A percentile compares a stretch with the other conserved stretches of the same genome.
Evolutionary conservation across 2,329 filamentous ascomycete species (phyloP).

Genomic region (Fusarium clavum): DNA sequence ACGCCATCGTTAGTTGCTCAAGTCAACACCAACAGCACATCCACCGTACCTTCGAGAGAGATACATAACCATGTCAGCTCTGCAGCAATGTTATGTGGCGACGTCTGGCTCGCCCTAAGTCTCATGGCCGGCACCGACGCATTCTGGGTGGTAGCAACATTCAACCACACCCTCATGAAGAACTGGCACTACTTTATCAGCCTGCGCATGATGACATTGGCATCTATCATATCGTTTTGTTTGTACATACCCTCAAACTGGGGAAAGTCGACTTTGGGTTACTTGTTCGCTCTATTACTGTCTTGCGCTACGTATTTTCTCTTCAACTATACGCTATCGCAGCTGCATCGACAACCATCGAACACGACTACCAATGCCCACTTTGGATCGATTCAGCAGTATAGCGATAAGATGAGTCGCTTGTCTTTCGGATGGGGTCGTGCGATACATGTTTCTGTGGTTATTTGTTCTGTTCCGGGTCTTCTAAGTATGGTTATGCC

Average conservation of each 20-base stretch:
- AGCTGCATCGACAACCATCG: background rate
- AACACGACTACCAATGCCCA: background rate
- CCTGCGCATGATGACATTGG: background rate
- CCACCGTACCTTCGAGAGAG: rapidly evolving
- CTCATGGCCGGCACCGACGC: background rate
- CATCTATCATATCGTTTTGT: background rate
- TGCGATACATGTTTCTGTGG: background rate
- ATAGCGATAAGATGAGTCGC: background rate
- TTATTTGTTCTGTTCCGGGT: background rate
- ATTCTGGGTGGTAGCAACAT: background rate
- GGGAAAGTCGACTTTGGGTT: background rate
- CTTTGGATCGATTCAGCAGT: background rate
- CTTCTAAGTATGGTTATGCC: background rate
- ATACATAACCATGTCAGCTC: rapidly evolving
- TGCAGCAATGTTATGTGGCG: background rate
- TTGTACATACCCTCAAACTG: background rate
- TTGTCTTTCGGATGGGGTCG: background rate
- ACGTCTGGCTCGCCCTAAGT: background rate
- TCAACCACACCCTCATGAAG: background rate
- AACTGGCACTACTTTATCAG: conserved; percentile 3
- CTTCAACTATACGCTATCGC: background rate
- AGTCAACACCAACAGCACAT: background rate
- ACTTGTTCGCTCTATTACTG: background rate
- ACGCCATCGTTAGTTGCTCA: rapidly evolving
- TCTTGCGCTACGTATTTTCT: background rate